These are phyloP conservation scores for Calocybe indica DNA, from an alignment of 768 basidiomycete species.

Conservation along the genomic window DNA sequence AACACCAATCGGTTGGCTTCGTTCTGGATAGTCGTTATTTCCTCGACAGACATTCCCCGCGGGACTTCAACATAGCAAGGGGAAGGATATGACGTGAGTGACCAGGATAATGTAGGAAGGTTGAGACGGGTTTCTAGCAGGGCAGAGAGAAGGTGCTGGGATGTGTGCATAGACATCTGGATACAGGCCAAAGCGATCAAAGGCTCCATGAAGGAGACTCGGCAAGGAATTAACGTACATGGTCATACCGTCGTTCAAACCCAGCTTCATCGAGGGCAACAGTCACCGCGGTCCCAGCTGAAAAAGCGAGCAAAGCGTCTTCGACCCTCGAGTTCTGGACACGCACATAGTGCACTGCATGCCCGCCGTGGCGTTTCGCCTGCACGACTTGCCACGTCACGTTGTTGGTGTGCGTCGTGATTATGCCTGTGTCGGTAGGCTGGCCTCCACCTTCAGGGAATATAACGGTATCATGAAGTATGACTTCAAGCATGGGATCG, in stretches of 20 bases:
- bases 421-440: conserved; percentile 63
- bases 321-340: conserved; percentile 32
- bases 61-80: conserved; percentile 78
- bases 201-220: background rate
- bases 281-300: conserved; percentile 43
- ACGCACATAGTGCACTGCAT: conserved; percentile 69
- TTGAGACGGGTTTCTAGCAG: conserved; percentile 61
- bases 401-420: conserved; percentile 41
- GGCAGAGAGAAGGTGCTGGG: conserved; percentile 78
- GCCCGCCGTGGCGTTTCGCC: conserved; percentile 62
- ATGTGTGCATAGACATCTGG: conserved; percentile 82
- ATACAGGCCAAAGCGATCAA: background rate
- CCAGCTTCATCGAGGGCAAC: conserved; percentile 55
- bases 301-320: conserved; percentile 39
- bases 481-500: conserved; percentile 53
- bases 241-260: conserved; percentile 64
- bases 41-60: conserved; percentile 56
- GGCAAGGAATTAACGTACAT: conserved; percentile 37
- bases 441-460: conserved; percentile 85
- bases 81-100: conserved; percentile 59
- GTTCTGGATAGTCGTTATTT: conserved; percentile 55
- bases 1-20: conserved; percentile 65
- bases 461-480: conserved; percentile 70
- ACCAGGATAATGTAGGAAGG: conserved; percentile 77
- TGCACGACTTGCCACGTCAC: conserved; percentile 54